Base-by-base conservation (phyloP, 2,329 filamentous ascomycete genomes). In the Sporothrix pseudoabietina region DNA sequence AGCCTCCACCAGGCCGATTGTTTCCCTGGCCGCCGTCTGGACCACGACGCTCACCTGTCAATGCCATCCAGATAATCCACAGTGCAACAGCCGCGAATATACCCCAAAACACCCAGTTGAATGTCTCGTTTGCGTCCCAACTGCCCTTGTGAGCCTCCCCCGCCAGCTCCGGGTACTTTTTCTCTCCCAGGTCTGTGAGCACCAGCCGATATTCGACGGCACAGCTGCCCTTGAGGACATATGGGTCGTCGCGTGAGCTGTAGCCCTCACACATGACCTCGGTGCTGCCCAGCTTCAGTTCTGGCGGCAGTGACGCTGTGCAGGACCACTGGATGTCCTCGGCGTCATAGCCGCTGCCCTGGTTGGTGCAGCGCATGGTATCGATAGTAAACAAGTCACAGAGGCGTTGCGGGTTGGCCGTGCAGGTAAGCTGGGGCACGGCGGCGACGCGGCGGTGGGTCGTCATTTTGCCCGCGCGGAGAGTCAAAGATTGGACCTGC, bases 251-350 rank as follows among this genome's bases (percentile, higher is more conserved):
- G 0, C 91, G 82, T 16, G 84, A 86, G 73, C 88, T 84, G 82
- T 97, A 98, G 12, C 96, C 95, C 80, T 99, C 95, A 81, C 96
- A 99, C 12, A 94, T 85, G 72, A 98, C 95, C 75, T 98, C 94
- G 12, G 95, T 98, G 75, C 88, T 87, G 73, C 93, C 94, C 39
- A 98, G 88, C 81, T 87, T 88, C 75, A 91, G 85, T 78, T 90
- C 87, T 30, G 85, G 83, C 0, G 90, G 89, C 19, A 91, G 81
- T 1, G 83, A 81, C 0, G 89, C 88, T 6, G 89, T 89, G 82
- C 95, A 99, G 39, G 92, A 93, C 95, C 95, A 99, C 82, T 97
- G 91, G 52, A 98, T 87, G 80, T 97, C 92, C 82, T 96, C 90
- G 59, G 84, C 80, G 75, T 89, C 89, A 84, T 98, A 98, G 75